These are phyloP conservation scores for Trichoderma pleuroti DNA, from an alignment of 2,329 filamentous ascomycete species.

Conservation along the genomic window DNA sequence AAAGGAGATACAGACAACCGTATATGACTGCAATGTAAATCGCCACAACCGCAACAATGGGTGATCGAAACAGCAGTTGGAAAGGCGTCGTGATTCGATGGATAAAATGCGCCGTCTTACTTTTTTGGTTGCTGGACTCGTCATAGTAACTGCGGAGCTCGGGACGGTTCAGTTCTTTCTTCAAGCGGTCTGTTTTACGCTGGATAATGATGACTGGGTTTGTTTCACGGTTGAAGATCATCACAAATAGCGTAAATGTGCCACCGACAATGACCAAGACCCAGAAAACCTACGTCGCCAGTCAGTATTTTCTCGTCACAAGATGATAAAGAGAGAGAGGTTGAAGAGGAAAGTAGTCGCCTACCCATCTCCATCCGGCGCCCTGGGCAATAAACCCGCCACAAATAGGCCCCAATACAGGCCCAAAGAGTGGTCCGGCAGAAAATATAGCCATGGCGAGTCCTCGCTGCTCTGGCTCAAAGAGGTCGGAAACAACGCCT, in stretches of 20 bases:
- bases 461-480: slow-evolving; percentile 45
- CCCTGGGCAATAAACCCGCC: slow-evolving; percentile 48
- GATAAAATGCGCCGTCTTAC: slow-evolving; percentile 23
- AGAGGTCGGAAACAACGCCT: slow-evolving; percentile 54
- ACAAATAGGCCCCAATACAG: slow-evolving; percentile 45
- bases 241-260: slow-evolving; percentile 26
- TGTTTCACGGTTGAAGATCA: slow-evolving; percentile 38
- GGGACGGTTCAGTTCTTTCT: slow-evolving; percentile 42
- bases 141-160: slow-evolving; percentile 46
- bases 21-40: slow-evolving; percentile 16
- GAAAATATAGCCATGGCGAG: slow-evolving; percentile 50
- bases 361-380: slow-evolving; percentile 52
- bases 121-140: slow-evolving; percentile 25
- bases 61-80: slow-evolving; percentile 47
- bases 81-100: slow-evolving; percentile 53
- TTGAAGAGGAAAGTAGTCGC: neutral
- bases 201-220: slow-evolving; percentile 47
- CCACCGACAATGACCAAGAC: slow-evolving; percentile 42
- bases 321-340: neutral
- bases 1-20: slow-evolving; percentile 7
- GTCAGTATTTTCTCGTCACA: neutral
- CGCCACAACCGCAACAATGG: slow-evolving; percentile 45
- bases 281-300: slow-evolving; percentile 33
- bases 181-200: slow-evolving; percentile 45
- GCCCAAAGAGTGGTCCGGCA: slow-evolving; percentile 57